Base-by-base conservation (phyloP, 768 basidiomycete species). In the Lentinula boryana region DNA sequence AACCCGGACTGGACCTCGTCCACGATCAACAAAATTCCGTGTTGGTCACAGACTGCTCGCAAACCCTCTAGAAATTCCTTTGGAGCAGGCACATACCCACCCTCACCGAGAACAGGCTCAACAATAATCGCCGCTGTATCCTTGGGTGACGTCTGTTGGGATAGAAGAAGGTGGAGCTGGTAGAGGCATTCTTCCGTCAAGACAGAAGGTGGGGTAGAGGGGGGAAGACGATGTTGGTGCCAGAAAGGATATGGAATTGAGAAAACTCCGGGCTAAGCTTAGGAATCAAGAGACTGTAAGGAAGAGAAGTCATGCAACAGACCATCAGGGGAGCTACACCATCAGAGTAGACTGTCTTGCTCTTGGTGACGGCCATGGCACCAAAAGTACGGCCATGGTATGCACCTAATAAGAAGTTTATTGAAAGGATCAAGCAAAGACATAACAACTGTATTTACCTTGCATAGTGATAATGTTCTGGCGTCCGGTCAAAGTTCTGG, bases 91-190 rank as follows among this genome's bases (percentile, higher is more conserved):
- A 97, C 91, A 72, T 98, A 98, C 1, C 96, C 96, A 38, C 96
- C 96, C 73, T 98, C 96, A 27, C 95, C 95, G 33, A 98, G 79
- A 1, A 98, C 88, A 44, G 96, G 91, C 78, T 98, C 96, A 44
- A 98, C 74, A 64, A 98, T 74, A 68, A 98, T 88, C n/a, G 94
- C 95, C 1, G 95, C 93, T 0, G 94, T 95, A 70, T 98, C 95
- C 4, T 74, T 72, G 0, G 95, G 91, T 1, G 87, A 79, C 6
- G 87, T 88, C 71, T 95, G 92, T 71, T 98, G 95, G 54, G 73
- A 64, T 0, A 84, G 74, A 12, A 96, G 69, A 13, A 97, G 81
- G 58, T 93, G 87, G 18, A 98, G 80, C 70, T 95, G 91, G 72
- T 89, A 87, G 15, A 94, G 79, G 18, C 88, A 86, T 46, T 84